phyloP scores from a whole-genome alignment of 2,329 filamentous ascomycete species.

The Pestalotiopsis sp. region DNA sequence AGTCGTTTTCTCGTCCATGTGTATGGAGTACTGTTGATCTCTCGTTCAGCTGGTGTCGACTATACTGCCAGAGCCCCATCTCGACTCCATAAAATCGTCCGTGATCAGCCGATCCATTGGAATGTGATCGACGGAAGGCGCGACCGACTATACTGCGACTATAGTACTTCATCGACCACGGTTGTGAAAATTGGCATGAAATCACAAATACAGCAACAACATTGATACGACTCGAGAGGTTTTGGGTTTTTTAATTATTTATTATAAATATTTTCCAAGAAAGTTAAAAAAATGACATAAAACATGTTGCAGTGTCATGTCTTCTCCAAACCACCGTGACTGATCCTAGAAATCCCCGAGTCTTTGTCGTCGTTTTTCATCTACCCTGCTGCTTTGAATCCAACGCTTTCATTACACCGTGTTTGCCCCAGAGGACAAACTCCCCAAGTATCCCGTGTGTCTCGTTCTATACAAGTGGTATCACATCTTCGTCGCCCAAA shows the following conservation, averaged over 20 bases:
- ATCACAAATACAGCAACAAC: not conserved
- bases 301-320: not conserved
- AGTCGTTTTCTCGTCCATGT: not conserved
- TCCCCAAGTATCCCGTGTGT: not conserved
- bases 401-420: not conserved
- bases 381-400: not conserved
- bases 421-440: too few species aligned
- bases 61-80: not conserved
- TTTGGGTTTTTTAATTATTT: not conserved
- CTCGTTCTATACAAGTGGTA: not conserved
- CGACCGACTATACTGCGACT: not conserved
- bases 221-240: not conserved
- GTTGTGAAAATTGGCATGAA: not conserved
- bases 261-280: not conserved
- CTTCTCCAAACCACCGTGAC: not conserved
- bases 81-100: not conserved
- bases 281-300: not conserved
- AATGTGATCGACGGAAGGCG: not conserved
- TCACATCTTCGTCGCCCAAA: not conserved
- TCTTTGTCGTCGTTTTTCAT: not conserved
- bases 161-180: not conserved
- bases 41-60: not conserved
- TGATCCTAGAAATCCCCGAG: not conserved
- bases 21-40: not conserved
- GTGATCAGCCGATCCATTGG: not conserved